phyloP scores from a whole-genome alignment of 23 red algal genomes.

The Agarophyton chilense region DNA sequence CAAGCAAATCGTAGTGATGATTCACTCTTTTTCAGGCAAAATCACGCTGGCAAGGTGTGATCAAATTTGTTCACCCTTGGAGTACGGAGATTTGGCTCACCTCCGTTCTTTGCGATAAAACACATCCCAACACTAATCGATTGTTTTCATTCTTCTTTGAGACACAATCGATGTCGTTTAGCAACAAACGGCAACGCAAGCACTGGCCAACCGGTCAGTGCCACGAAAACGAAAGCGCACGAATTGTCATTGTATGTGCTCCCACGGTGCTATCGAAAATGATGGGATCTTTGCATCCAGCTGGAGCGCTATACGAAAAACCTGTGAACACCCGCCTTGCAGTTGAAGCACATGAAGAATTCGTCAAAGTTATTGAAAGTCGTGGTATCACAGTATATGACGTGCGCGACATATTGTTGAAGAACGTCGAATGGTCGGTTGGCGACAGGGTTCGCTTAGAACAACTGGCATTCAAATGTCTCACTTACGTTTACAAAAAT shows the following conservation, averaged over 20 bases:
- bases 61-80: no score
- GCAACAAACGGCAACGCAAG: not conserved
- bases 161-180: not conserved
- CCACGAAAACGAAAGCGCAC: conserved; percentile 89
- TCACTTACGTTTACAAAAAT: conserved; percentile 60
- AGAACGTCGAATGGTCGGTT: conserved; percentile 79
- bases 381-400: conserved; percentile 75
- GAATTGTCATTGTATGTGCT: conserved; percentile 78
- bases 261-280: conserved; percentile 85
- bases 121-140: no score
- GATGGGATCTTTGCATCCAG: conserved; percentile 97
- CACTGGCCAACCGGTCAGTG: conserved; percentile 65
- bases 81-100: no score
- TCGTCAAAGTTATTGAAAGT: conserved; percentile 68
- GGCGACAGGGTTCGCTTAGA: conserved; percentile 83
- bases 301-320: conserved; percentile 90
- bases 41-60: no score
- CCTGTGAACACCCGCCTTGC: conserved; percentile 85
- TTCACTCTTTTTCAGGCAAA: no score
- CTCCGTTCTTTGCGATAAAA: no score
- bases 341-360: conserved; percentile 72
- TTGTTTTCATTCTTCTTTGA: not conserved
- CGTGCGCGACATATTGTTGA: conserved; percentile 85
- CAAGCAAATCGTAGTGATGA: no score
- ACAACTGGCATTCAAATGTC: conserved; percentile 81